phyloP scores from a whole-genome alignment of 2,329 filamentous ascomycete species.

The Teratosphaeria pseudoeucalypti region DNA sequence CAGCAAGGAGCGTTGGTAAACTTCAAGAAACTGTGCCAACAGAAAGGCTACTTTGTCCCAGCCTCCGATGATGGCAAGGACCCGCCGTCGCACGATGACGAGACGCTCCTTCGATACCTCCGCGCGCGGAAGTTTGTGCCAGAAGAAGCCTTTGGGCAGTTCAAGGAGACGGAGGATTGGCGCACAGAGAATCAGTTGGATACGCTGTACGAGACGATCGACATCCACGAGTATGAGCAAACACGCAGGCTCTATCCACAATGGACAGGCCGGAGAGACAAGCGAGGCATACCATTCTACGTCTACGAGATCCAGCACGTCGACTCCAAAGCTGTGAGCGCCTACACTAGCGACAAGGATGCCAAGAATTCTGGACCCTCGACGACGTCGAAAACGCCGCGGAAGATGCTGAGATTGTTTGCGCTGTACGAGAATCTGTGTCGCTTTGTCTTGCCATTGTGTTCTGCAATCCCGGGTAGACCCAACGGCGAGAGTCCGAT shows the following conservation, averaged over 20 bases:
- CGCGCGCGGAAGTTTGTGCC: constrained; percentile 74
- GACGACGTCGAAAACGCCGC: constrained; percentile 53
- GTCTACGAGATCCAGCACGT: constrained; percentile 79
- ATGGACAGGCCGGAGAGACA: constrained; percentile 87
- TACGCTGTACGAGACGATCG: constrained; percentile 74
- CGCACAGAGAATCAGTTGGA: constrained; percentile 68
- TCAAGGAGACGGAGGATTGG: constrained; percentile 83
- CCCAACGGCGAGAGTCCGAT: constrained; percentile 72
- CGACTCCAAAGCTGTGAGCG: constrained; percentile 68
- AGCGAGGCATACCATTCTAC: constrained; percentile 83
- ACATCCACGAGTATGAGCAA: constrained; percentile 72
- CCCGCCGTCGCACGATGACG: constrained; percentile 58
- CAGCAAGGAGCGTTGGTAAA: constrained; percentile 57
- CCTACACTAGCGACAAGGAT: constrained; percentile 56
- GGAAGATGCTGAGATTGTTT: constrained; percentile 75
- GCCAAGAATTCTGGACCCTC: constrained; percentile 16
- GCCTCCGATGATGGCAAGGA: constrained; percentile 26
- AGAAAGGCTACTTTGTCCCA: constrained; percentile 54
- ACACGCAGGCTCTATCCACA: constrained; percentile 77
- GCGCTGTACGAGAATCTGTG: constrained; percentile 90
- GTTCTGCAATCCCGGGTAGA: constrained; percentile 63
- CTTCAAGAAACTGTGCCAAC: constrained; percentile 60
- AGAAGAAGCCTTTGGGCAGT: constrained; percentile 69
- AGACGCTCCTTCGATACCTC: constrained; percentile 69
- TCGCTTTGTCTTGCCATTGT: constrained; percentile 75